These are phyloP conservation scores for Salvia miltiorrhiza DNA, from an alignment of 257 asterid genomes.

Conservation along the genomic window DNA sequence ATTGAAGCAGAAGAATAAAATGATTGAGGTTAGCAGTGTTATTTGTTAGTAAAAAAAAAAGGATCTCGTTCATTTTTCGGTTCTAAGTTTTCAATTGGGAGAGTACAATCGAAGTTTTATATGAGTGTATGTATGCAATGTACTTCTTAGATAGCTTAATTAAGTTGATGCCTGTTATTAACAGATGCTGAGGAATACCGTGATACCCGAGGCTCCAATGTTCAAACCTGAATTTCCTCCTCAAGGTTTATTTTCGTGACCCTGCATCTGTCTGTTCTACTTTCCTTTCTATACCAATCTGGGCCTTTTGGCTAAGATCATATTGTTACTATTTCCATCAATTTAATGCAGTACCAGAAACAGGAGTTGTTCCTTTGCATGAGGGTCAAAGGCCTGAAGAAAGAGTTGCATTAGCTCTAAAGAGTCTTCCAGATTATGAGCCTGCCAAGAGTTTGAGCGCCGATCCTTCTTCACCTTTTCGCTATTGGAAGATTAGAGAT, in stretches of 20 bases:
- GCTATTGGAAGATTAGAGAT: conserved; percentile 97
- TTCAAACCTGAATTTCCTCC: conserved; percentile 93
- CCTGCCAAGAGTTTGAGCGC: conserved; percentile 58
- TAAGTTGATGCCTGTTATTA: conserved; percentile 22
- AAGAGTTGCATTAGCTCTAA: conserved; percentile 75
- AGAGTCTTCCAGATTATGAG: conserved; percentile 75
- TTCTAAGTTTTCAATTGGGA: not conserved
- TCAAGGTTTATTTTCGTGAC: conserved; percentile 67
- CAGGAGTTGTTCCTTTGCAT: conserved; percentile 53
- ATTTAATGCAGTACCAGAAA: conserved; percentile 59
- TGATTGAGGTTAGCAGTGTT: conserved; percentile 51
- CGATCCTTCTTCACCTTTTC: conserved; percentile 57
- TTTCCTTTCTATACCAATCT: not conserved
- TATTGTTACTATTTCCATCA: not conserved
- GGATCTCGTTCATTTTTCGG: not conserved
- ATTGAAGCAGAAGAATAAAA: conserved; percentile 61
- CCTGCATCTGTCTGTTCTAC: too few relatives aligned
- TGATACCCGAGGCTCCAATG: conserved; percentile 91
- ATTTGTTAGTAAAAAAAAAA: not conserved
- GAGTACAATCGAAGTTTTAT: not conserved
- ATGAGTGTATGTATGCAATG: not conserved
- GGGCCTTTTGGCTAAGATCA: not conserved
- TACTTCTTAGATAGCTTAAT: not conserved
- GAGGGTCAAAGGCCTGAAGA: conserved; percentile 74
- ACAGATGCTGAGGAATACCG: conserved; percentile 82